Evolutionary conservation across 2,329 filamentous ascomycete genomes (phyloP).

Genomic region (Fusarium udum): DNA sequence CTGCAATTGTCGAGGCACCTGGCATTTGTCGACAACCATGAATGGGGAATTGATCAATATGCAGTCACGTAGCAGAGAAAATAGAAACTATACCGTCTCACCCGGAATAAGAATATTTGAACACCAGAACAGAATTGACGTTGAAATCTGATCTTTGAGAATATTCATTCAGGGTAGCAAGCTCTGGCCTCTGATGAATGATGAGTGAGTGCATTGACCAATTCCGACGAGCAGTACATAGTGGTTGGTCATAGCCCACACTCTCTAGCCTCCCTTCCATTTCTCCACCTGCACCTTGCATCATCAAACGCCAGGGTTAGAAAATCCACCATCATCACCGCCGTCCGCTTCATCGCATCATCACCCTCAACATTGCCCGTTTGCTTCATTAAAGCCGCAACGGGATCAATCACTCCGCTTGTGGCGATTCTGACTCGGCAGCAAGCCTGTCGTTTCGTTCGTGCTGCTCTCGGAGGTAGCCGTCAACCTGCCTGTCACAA

Average conservation of each 20-base stretch:
- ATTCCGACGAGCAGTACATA: background rate
- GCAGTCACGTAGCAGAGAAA: background rate
- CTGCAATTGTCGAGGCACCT: background rate
- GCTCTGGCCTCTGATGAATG: background rate
- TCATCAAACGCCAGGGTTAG: constrained; percentile 18
- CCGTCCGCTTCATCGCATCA: constrained; percentile 9
- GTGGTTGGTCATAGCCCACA: constrained; percentile 32
- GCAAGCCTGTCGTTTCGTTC: background rate
- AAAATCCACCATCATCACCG: constrained; percentile 24
- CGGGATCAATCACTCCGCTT: background rate
- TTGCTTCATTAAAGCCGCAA: background rate
- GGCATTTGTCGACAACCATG: background rate
- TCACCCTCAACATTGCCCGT: background rate
- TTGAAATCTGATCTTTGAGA: background rate
- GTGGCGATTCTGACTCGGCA: background rate
- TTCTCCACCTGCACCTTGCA: constrained; percentile 34
- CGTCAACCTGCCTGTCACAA: constrained; percentile 2
- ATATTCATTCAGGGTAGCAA: background rate
- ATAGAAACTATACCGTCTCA: background rate
- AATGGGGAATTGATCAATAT: background rate
- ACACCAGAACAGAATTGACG: background rate
- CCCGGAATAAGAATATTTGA: background rate
- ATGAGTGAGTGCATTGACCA: constrained; percentile 6
- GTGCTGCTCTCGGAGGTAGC: background rate
- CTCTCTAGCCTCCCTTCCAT: constrained; percentile 9